Conservation (phyloP, 2,329 filamentous ascomycete species). For the Zymoseptoria crescenta region DNA sequence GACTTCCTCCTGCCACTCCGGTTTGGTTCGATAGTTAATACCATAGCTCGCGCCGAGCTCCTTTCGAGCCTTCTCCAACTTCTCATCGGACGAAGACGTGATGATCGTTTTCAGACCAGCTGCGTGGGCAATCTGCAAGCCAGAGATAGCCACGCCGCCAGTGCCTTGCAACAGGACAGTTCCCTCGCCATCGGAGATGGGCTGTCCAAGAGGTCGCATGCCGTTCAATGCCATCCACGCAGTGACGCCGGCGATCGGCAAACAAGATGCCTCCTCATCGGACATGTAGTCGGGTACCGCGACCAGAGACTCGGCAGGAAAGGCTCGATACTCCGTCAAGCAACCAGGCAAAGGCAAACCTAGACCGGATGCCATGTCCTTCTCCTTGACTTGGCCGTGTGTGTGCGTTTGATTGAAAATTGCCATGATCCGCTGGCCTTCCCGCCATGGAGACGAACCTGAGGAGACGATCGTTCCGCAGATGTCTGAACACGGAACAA, state of each 20-base stretch:
- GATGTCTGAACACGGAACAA: conserved; percentile 65
- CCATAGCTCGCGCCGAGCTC: conserved; percentile 50
- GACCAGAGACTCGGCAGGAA: conserved; percentile 50
- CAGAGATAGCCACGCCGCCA: conserved; percentile 37
- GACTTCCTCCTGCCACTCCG: conserved; percentile 54
- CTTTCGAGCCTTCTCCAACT: conserved; percentile 43
- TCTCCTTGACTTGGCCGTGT: conserved; percentile 51
- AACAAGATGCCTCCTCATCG: conserved; percentile 52
- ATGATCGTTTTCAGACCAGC: conserved; percentile 46
- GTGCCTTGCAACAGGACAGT: conserved; percentile 37
- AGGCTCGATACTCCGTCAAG: conserved; percentile 53
- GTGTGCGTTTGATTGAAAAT: conserved; percentile 54
- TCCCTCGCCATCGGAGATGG: conserved; percentile 32
- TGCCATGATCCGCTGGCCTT: conserved; percentile 58
- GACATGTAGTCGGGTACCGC: conserved; percentile 49
- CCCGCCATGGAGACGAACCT: conserved; percentile 43
- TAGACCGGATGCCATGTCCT: conserved; percentile 50
- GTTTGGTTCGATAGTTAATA: conserved; percentile 53
- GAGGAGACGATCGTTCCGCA: conserved; percentile 53
- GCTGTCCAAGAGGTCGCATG: conserved; percentile 47
- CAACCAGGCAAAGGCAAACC: conserved; percentile 54
- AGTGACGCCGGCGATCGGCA: conserved; percentile 56
- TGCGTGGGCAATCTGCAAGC: conserved; percentile 35
- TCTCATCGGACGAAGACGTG: conserved; percentile 48
- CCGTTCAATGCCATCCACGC: conserved; percentile 61